Percentiles rank a stretch among this genome's conserved stretches.
phyloP scores from a whole-genome alignment of 257 asterid genomes.

The Nicotiana otophora region DNA sequence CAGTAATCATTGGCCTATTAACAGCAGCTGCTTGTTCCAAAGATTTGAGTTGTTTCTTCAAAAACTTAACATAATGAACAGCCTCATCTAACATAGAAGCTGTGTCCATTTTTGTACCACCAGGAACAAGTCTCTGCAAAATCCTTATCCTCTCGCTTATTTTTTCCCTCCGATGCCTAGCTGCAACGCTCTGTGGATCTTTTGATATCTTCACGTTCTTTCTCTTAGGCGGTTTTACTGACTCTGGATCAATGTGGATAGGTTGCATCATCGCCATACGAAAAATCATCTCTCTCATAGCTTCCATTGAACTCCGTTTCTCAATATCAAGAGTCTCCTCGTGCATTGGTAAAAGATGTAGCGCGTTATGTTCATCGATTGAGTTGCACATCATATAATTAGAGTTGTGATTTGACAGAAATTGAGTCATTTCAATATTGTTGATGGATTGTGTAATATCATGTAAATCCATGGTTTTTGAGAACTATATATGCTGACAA shows the following conservation, averaged over 20 bases:
- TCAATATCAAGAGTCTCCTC: not conserved
- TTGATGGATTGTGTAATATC: slow-evolving; percentile 20
- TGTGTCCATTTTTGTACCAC: slow-evolving; percentile 60
- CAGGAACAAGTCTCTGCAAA: slow-evolving; percentile 54
- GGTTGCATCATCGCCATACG: slow-evolving; percentile 57
- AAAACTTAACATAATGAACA: slow-evolving; percentile 48
- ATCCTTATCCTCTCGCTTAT: slow-evolving; percentile 48
- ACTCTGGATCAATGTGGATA: slow-evolving; percentile 37
- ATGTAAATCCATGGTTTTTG: slow-evolving; percentile 13
- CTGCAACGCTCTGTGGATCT: slow-evolving; percentile 60
- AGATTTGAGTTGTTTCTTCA: slow-evolving; percentile 38
- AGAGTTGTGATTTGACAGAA: slow-evolving; percentile 11
- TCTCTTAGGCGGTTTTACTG: slow-evolving; percentile 42
- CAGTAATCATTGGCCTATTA: slow-evolving; percentile 19
- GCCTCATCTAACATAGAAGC: slow-evolving; percentile 61
- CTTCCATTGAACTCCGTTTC: slow-evolving; percentile 32
- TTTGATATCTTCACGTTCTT: slow-evolving; percentile 50
- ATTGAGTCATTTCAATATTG: slow-evolving; percentile 7
- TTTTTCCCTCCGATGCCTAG: slow-evolving; percentile 47
- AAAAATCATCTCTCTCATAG: slow-evolving; percentile 56
- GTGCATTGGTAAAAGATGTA: not conserved
- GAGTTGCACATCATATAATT: slow-evolving; percentile 3
- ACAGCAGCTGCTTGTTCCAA: slow-evolving; percentile 23
- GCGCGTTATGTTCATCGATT: not conserved
- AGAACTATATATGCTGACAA: not conserved